phyloP scores from a whole-genome alignment of 2,329 filamentous ascomycete genomes.

The Penicillium aurantiogriseum region DNA sequence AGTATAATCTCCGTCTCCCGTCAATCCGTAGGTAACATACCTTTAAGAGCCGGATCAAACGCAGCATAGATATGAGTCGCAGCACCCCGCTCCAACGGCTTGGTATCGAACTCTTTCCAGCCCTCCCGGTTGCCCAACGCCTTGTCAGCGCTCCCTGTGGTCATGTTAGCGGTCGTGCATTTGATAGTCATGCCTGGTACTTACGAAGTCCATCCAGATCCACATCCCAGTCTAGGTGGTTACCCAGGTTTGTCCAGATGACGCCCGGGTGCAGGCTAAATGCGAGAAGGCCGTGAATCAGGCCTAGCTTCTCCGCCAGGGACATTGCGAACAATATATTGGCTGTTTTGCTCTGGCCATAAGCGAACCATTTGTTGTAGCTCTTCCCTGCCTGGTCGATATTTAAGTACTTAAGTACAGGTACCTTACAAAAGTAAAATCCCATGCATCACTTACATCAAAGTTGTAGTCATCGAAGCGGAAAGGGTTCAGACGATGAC shows the following conservation, averaged over 20 bases:
- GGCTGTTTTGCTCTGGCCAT: constrained; percentile 49
- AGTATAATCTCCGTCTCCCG: neutral
- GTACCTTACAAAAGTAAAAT: neutral
- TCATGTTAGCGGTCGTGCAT: neutral
- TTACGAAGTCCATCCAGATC: constrained; percentile 16
- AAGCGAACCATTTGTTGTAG: constrained; percentile 38
- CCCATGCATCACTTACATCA: constrained; percentile 25
- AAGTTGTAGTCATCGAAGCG: constrained; percentile 49
- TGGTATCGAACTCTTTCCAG: constrained; percentile 20
- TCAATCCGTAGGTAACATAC: constrained; percentile 6
- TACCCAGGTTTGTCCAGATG: constrained; percentile 24
- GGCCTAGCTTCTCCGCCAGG: constrained; percentile 31
- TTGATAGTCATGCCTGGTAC: neutral
- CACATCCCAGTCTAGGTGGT: constrained; percentile 19
- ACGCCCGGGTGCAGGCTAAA: constrained; percentile 32
- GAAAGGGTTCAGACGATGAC: constrained; percentile 44
- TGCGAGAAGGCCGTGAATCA: constrained; percentile 22
- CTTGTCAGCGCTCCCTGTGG: constrained; percentile 4
- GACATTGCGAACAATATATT: constrained; percentile 46
- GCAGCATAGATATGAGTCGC: constrained; percentile 37
- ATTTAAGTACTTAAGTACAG: neutral
- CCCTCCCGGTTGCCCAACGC: constrained; percentile 20
- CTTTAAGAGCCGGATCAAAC: constrained; percentile 27
- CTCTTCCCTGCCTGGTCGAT: constrained; percentile 23
- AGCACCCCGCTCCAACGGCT: constrained; percentile 28